A percentile compares a stretch with the other conserved stretches of the same genome.
Conservation (phyloP, 2,329 filamentous ascomycete genomes). For the Colletotrichum sidae region DNA sequence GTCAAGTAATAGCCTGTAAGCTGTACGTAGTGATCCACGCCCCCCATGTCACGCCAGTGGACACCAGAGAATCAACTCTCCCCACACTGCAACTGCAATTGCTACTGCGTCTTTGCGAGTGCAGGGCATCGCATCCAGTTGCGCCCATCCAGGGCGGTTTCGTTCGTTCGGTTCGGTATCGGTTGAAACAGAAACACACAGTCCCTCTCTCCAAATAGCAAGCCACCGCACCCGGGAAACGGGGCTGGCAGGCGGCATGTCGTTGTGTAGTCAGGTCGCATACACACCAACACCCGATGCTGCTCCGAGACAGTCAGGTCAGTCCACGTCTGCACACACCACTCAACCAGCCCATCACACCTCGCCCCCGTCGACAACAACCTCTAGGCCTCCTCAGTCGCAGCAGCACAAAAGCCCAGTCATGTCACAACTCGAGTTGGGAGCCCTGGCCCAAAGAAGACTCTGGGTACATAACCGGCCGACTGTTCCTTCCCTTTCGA, state of each 20-base stretch:
- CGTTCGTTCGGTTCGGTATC: conserved; percentile 9
- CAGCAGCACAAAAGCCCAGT: conserved; percentile 20
- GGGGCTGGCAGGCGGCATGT: conserved; percentile 18
- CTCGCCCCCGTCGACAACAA: conserved; percentile 4
- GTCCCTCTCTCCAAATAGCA: background rate
- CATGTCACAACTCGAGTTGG: conserved; percentile 1
- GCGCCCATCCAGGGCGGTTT: background rate
- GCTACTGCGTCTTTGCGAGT: conserved; percentile 1
- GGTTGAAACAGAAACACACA: conserved; percentile 6
- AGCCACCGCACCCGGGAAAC: conserved; percentile 9
- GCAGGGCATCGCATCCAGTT: background rate
- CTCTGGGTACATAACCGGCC: conserved; percentile 11
- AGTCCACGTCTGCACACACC: conserved; percentile 15
- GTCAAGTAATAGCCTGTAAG: background rate
- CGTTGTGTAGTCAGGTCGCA: background rate
- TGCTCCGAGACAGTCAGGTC: conserved; percentile 1
- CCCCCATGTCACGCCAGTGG: background rate
- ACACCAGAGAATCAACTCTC: background rate
- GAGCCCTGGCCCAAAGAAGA: background rate
- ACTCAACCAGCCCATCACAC: conserved; percentile 18
- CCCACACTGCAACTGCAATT: background rate
- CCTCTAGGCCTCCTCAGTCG: background rate
- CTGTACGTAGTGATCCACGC: background rate
- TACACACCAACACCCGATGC: conserved; percentile 1
- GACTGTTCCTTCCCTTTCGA: conserved; percentile 34